Evolutionary conservation across 495 filamentous ascomycete species (phyloP).

Genomic region (Parachaetomium inaequale): DNA sequence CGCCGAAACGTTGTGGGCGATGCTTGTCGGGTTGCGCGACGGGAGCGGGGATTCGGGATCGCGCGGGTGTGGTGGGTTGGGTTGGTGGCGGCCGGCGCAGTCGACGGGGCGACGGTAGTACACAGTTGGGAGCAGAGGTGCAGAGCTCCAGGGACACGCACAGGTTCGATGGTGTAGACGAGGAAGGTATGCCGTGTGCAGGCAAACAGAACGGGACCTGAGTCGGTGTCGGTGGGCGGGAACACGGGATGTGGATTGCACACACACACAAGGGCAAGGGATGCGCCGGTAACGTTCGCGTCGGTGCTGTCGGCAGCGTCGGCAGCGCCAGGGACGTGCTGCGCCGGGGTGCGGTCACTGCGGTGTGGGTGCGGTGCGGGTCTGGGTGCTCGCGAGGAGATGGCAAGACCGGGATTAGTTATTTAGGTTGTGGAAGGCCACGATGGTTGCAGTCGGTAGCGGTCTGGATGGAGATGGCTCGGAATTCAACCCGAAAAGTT

Average conservation of each 20-base stretch:
- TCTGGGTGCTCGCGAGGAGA: not conserved
- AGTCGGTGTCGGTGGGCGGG: not conserved
- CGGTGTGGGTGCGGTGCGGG: not conserved
- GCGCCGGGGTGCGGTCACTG: not conserved
- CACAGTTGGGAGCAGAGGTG: not conserved
- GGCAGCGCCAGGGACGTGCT: conserved; percentile 1
- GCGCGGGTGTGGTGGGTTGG: not conserved
- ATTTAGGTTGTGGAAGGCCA: not conserved
- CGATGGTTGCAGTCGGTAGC: not conserved
- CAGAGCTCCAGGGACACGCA: too few species aligned
- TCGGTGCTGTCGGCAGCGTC: conserved; percentile 16
- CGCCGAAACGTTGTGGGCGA: conserved; percentile 25
- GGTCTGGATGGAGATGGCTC: too few species aligned
- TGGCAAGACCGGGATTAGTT: not conserved
- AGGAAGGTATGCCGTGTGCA: not conserved
- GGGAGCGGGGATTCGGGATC: conserved; percentile 3
- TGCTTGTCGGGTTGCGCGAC: conserved; percentile 13
- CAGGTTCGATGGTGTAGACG: not conserved
- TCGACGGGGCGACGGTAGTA: too few species aligned
- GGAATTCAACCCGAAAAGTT: not conserved
- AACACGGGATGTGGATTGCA: not conserved
- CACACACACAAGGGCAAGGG: not conserved
- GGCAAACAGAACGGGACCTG: not conserved
- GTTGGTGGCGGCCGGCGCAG: not conserved
- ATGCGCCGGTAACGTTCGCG: conserved; percentile 4